A percentile compares a stretch with the other conserved stretches of the same genome.
phyloP scores from a whole-genome alignment of 225 moss, liverwort and hornwort genomes.

The Antitrichia curtipendula region DNA sequence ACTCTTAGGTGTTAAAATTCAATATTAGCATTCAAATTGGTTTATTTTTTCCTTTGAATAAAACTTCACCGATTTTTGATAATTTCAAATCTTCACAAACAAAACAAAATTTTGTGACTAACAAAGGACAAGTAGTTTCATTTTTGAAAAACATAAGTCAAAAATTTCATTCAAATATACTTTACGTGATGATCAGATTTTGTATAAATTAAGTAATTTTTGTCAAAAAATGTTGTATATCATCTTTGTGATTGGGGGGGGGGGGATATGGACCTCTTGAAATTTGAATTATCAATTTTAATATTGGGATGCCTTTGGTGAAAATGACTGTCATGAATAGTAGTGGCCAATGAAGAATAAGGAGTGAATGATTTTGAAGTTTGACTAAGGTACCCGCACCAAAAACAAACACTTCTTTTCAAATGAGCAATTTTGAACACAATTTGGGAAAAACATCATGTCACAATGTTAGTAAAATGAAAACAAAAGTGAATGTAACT shows the following conservation, averaged over 20 bases:
- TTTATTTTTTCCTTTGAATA: not conserved
- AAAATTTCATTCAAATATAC: fast-evolving
- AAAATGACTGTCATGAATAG: fast-evolving
- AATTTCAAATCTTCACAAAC: not conserved
- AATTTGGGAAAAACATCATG: not conserved
- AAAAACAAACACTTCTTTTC: too few relatives aligned
- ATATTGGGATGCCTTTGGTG: fast-evolving
- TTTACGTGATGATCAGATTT: fast-evolving
- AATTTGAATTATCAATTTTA: not conserved
- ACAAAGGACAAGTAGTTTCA: not conserved
- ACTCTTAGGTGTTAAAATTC: too few relatives aligned
- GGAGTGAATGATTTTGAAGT: fast-evolving
- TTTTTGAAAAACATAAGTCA: not conserved
- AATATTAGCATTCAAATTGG: not conserved
- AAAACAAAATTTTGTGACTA: not conserved
- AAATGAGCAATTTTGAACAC: fast-evolving
- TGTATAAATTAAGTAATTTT: not conserved
- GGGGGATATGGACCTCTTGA: fast-evolving
- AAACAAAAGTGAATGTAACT: not conserved
- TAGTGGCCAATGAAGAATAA: not conserved
- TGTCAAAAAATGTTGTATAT: not conserved
- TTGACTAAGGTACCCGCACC: fast-evolving
- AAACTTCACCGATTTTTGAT: too few relatives aligned
- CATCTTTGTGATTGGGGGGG: not conserved
- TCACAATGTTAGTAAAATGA: not conserved